Conservation (phyloP, 2,329 filamentous ascomycete genomes). For the Ophiostoma perfectum region DNA sequence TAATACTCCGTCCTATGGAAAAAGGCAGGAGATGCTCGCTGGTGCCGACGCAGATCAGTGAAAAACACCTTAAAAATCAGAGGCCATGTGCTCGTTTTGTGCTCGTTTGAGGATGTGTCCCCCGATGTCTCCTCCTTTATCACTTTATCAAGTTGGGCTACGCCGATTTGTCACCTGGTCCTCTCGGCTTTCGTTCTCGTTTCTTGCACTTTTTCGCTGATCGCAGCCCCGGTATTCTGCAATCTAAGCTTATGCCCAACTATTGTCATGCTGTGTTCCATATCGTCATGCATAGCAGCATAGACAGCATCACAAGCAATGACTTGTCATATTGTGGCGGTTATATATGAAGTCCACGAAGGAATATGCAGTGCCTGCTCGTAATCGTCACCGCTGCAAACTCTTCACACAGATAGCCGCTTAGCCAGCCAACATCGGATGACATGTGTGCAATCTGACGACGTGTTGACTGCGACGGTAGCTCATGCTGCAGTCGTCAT, state of each 20-base stretch:
- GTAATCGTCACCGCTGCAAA: conserved; percentile 1
- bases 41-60: not conserved
- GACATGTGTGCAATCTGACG: not conserved
- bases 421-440: not conserved
- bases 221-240: not conserved
- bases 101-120: not conserved
- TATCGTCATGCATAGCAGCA: not conserved
- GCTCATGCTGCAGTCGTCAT: too few species aligned
- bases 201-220: not conserved
- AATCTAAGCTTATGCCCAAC: not conserved
- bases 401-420: not conserved
- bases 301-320: not conserved
- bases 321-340: not conserved
- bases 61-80: not conserved
- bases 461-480: not conserved
- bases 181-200: not conserved
- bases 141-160: not conserved
- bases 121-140: not conserved
- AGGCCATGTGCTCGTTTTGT: not conserved
- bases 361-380: too few species aligned
- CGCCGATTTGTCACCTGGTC: not conserved
- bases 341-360: too few species aligned
- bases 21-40: not conserved
- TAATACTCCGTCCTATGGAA: not conserved
- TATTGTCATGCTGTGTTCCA: not conserved